Evolutionary conservation across 2,329 filamentous ascomycete genomes (phyloP).

Genomic region (Botrytis cinerea): DNA sequence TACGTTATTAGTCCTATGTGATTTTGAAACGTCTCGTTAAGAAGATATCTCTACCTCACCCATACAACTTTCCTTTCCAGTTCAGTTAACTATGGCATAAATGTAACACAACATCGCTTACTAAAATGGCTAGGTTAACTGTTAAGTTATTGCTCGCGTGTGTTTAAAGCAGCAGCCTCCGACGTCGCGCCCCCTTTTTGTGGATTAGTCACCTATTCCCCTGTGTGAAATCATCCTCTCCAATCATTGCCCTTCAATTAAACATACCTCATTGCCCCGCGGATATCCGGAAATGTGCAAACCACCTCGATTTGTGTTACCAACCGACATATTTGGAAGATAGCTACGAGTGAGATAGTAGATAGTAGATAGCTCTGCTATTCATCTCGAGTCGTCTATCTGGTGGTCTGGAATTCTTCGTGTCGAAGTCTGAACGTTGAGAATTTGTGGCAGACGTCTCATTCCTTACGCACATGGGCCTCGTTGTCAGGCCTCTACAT

Average conservation of each 20-base stretch:
- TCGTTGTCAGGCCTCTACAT: not conserved
- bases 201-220: not conserved
- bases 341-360: not conserved
- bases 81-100: too few species aligned
- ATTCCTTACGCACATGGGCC: not conserved
- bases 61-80: not conserved
- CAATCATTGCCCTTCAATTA: conserved; percentile 1
- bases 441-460: not conserved
- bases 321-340: not conserved
- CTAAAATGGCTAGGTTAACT: not conserved
- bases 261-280: not conserved
- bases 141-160: not conserved
- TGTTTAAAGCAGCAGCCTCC: not conserved
- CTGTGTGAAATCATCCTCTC: too few species aligned
- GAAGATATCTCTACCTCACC: not conserved
- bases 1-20: not conserved
- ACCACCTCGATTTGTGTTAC: not conserved
- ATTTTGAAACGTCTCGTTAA: not conserved
- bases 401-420: not conserved
- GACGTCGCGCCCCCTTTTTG: not conserved
- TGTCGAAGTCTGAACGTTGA: not conserved
- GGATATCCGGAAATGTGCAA: conserved; percentile 10
- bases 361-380: not conserved
- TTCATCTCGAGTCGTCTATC: too few species aligned
- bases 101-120: not conserved